phyloP scores from a whole-genome alignment of 495 filamentous ascomycete species.

The Lentithecium fluviatile region DNA sequence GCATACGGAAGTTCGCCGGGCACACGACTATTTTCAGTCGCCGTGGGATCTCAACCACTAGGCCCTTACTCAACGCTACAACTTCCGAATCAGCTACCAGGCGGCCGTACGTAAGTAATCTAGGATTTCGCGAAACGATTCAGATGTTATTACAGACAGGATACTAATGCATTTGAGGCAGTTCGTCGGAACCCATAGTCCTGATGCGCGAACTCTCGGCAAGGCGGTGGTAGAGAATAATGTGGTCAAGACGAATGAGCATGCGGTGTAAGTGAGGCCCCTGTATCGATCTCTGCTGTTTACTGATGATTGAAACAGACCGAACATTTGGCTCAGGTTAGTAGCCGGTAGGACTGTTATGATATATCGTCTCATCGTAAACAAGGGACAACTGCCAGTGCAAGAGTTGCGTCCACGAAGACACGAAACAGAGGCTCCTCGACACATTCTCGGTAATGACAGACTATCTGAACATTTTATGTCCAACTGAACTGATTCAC shows the following conservation, averaged over 20 bases:
- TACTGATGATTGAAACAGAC: slow-evolving; percentile 6
- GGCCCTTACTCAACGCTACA: no score
- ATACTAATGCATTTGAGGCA: no score
- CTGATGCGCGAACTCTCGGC: no score
- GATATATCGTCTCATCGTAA: background rate
- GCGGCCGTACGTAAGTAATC: no score
- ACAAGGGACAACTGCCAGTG: slow-evolving; percentile 60
- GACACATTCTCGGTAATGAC: slow-evolving; percentile 65
- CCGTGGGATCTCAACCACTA: no score
- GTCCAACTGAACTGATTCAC: slow-evolving; percentile 5
- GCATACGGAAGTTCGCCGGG: no score
- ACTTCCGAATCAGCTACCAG: no score
- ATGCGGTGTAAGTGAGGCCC: background rate
- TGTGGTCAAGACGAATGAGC: background rate
- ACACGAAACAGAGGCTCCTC: slow-evolving; percentile 71
- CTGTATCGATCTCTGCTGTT: no score
- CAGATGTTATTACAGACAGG: no score
- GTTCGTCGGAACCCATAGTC: no score
- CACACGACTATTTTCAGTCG: no score
- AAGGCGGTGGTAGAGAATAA: background rate
- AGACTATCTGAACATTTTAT: background rate
- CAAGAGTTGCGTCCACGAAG: slow-evolving; percentile 66
- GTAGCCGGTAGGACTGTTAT: background rate
- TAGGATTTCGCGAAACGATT: no score
- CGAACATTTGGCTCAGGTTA: slow-evolving; percentile 38